phyloP scores from a whole-genome alignment of 2,329 filamentous ascomycete species.

The Aureobasidium uvarum region DNA sequence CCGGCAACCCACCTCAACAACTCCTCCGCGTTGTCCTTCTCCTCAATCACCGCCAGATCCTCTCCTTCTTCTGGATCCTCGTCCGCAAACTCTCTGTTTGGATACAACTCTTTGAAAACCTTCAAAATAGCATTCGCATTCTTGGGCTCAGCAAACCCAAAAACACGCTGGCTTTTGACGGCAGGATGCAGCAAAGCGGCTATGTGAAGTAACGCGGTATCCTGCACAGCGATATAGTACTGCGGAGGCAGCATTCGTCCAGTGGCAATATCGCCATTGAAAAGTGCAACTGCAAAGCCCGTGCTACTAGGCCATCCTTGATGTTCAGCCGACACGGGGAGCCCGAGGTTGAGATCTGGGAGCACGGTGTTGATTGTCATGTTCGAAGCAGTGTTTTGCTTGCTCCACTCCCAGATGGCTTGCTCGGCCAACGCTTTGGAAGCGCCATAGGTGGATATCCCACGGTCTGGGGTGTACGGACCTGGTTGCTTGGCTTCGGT shows the following conservation, averaged over 20 bases:
- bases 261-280: conserved; percentile 28
- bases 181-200: conserved; percentile 50
- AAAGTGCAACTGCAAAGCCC: conserved; percentile 25
- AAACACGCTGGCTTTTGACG: conserved; percentile 53
- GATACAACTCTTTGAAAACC: conserved; percentile 42
- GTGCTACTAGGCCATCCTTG: conserved; percentile 26
- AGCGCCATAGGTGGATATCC: neutral
- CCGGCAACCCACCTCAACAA: conserved; percentile 36
- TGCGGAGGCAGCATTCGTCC: conserved; percentile 20
- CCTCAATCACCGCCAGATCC: conserved; percentile 33
- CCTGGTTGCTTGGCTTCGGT: neutral
- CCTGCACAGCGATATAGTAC: conserved; percentile 50
- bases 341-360: conserved; percentile 33
- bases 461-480: conserved; percentile 8
- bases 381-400: neutral
- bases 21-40: conserved; percentile 33
- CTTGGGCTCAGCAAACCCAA: conserved; percentile 52
- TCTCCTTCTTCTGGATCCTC: conserved; percentile 29
- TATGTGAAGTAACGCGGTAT: conserved; percentile 54
- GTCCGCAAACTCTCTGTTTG: conserved; percentile 42
- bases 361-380: conserved; percentile 8
- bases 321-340: conserved; percentile 27
- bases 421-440: conserved; percentile 14
- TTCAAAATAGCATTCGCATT: conserved; percentile 49
- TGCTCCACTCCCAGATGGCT: conserved; percentile 8